These are phyloP conservation scores for Mortierella sp. DNA, from an alignment of 371 early-diverging fungal species.

Conservation along the genomic window DNA sequence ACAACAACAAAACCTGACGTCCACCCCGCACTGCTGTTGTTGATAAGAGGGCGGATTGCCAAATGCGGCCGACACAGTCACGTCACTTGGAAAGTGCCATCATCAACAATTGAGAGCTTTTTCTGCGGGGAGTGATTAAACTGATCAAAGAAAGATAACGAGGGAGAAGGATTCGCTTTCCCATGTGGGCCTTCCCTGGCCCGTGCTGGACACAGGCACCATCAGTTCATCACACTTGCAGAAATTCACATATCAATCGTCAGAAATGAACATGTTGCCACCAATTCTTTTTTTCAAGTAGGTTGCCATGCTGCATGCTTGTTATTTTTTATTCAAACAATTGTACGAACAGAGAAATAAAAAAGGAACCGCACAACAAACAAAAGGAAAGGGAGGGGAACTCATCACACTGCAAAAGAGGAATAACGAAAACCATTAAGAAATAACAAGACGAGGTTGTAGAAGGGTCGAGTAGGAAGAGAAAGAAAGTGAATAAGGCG, in stretches of 20 bases:
- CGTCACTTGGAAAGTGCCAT: background rate
- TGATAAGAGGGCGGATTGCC: constrained; percentile 11
- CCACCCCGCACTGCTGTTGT: background rate
- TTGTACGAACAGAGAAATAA: background rate
- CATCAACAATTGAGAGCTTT: background rate
- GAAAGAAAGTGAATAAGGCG: background rate
- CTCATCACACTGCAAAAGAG: background rate
- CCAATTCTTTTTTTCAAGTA: background rate
- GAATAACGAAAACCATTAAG: background rate
- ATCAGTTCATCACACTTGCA: background rate
- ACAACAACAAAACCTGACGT: background rate
- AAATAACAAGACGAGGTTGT: background rate
- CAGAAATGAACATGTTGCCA: background rate
- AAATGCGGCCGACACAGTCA: constrained; percentile 9
- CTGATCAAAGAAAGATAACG: too few species aligned
- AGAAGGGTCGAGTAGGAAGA: background rate
- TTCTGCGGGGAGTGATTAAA: constrained; percentile 6
- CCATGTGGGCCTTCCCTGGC: background rate
- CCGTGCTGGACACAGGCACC: constrained; percentile 1
- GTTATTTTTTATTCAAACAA: background rate
- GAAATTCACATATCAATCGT: background rate
- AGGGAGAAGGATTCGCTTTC: background rate
- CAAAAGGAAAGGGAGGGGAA: background rate
- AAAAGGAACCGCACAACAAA: background rate
- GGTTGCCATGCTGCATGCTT: background rate